These are phyloP conservation scores for Candida schatavii DNA, from an alignment of 805 yeast genomes.

Conservation along the genomic window DNA sequence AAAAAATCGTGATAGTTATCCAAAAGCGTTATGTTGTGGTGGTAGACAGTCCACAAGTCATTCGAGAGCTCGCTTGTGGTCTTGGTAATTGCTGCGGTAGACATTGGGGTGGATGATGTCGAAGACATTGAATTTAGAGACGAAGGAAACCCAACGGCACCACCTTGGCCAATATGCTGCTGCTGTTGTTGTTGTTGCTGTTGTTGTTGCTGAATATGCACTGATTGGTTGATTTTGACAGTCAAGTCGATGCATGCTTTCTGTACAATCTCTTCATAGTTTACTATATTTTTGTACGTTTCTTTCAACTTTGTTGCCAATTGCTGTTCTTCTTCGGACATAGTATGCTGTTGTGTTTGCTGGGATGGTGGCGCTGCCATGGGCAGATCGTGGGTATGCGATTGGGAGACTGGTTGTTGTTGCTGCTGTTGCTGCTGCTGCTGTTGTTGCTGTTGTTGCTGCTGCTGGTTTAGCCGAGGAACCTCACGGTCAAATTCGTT, in stretches of 20 bases:
- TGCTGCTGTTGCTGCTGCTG: conserved; percentile 4
- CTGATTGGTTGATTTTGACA: conserved; percentile 43
- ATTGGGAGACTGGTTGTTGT: neutral
- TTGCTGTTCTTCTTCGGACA: conserved; percentile 61
- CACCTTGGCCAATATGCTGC: neutral
- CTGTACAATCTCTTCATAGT: conserved; percentile 65
- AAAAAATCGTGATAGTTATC: conserved; percentile 73
- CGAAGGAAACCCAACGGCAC: conserved; percentile 8
- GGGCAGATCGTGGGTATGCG: conserved; percentile 1
- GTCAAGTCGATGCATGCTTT: conserved; percentile 63
- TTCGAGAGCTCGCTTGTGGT: conserved; percentile 44
- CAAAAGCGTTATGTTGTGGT: conserved; percentile 59
- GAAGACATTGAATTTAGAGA: conserved; percentile 13
- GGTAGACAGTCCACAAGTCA: conserved; percentile 70
- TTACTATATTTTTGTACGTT: conserved; percentile 67
- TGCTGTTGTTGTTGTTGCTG: conserved; percentile 10
- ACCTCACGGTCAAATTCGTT: conserved; percentile 15
- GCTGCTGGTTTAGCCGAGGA: conserved; percentile 5
- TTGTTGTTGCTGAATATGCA: conserved; percentile 30
- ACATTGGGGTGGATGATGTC: conserved; percentile 5
- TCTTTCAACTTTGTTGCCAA: conserved; percentile 71
- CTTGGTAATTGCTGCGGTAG: neutral
- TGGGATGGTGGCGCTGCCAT: conserved; percentile 3
- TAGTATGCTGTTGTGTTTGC: conserved; percentile 24
- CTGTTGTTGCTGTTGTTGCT: conserved; percentile 11